phyloP scores from a whole-genome alignment of 2,329 filamentous ascomycete genomes.

The Scedosporium dehoogii region DNA sequence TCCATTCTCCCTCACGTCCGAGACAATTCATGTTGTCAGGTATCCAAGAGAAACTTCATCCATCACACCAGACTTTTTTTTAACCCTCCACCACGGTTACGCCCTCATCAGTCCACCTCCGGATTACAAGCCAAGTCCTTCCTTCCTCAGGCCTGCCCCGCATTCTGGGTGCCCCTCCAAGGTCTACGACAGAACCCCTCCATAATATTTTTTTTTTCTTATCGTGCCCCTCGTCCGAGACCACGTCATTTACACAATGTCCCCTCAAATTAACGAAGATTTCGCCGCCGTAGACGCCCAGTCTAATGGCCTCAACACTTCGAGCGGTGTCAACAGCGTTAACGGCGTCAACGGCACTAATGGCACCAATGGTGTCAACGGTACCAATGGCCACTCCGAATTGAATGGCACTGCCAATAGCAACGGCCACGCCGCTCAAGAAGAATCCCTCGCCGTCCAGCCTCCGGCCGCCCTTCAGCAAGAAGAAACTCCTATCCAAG shows the following conservation, averaged over 20 bases:
- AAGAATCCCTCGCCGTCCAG: not conserved
- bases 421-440: slow-evolving; percentile 10
- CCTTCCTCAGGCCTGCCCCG: not conserved
- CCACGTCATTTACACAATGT: not conserved
- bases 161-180: not conserved
- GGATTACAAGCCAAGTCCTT: not conserved
- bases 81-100: too few relatives aligned
- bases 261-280: not conserved
- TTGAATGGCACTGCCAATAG: slow-evolving; percentile 13
- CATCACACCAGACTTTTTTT: too few relatives aligned
- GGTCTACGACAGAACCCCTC: not conserved
- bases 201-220: not conserved
- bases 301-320: slow-evolving; percentile 11
- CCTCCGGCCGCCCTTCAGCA: not conserved
- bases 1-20: too few relatives aligned
- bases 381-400: slow-evolving; percentile 11
- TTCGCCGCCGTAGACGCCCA: not conserved
- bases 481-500: not conserved
- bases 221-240: not conserved
- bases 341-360: slow-evolving; percentile 11
- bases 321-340: slow-evolving; percentile 1
- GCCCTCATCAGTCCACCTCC: too few relatives aligned
- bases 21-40: too few relatives aligned
- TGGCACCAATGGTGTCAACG: slow-evolving; percentile 3
- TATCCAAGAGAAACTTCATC: too few relatives aligned